Evolutionary conservation across 75 land plant species (phyloP).

Genomic region (Cryptomeria japonica): DNA sequence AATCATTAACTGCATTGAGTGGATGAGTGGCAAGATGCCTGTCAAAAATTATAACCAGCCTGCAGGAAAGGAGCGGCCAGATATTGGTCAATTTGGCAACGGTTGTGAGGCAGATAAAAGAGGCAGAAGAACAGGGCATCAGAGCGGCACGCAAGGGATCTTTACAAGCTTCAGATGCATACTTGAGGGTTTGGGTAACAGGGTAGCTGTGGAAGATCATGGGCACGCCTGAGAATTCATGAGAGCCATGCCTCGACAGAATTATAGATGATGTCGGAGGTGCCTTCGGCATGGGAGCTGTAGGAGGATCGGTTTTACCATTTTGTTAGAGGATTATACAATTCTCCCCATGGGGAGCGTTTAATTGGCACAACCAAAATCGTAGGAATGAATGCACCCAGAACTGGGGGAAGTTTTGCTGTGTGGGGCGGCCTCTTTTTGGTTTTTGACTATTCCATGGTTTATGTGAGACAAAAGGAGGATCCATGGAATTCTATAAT

Average conservation of each 20-base stretch:
- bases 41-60: too few species aligned
- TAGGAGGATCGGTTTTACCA: conserved; percentile 86
- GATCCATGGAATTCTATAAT: conserved; percentile 97
- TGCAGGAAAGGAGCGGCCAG: too few species aligned
- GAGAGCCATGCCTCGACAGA: conserved; percentile 77
- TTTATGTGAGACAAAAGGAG: conserved; percentile 90
- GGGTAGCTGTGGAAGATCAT: not conserved
- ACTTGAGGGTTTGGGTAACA: too few species aligned
- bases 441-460: conserved; percentile 84
- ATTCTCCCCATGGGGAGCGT: conserved; percentile 83
- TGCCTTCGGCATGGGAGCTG: conserved; percentile 95
- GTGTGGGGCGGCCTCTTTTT: conserved; percentile 96
- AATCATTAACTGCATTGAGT: too few species aligned
- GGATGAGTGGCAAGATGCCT: too few species aligned
- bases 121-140: too few species aligned
- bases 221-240: conserved; percentile 41
- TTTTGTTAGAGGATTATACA: conserved; percentile 76
- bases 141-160: too few species aligned
- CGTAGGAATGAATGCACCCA: conserved; percentile 84
- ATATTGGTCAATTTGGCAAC: too few species aligned
- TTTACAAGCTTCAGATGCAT: too few species aligned
- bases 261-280: conserved; percentile 86
- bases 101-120: too few species aligned
- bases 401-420: conserved; percentile 85
- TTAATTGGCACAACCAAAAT: conserved; percentile 68